Evolutionary conservation across 2,329 filamentous ascomycete genomes (phyloP), one percentile per base, ranked within the genome.

Genomic region (Knoxdaviesia capensis): DNA sequence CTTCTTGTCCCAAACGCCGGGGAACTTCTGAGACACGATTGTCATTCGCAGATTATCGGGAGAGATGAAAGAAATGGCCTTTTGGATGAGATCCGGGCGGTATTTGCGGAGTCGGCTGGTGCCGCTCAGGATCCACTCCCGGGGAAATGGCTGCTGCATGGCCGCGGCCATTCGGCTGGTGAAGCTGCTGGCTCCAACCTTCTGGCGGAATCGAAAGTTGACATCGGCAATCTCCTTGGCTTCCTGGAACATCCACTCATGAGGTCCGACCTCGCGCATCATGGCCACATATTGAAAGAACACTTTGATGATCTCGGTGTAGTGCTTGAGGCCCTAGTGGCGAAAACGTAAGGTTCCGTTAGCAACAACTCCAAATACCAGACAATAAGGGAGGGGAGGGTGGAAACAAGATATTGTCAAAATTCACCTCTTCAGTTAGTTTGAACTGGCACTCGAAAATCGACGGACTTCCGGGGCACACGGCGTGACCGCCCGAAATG

Each of bases 201-300:
- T 96, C 56, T 96, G 84, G 59, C 78, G 84, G 61, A 93, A 98
- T 49, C 81, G 83, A 67, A 98, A 98, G 50, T 93, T 82, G 8
- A 96, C 84, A 49, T 96, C 87, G 38, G 82, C 78, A 62, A 96
- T 77, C 34, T 78, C 77, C 58, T 86, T 88, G 58, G 90, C 81
- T 59, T 98, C 90, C 32, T 93, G 74, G 45, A 90, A 87, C 44
- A 96, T 86, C 90, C 90, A 96, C 56, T 92, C 68, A 50, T 92
- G 80, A 0, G 88, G 87, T 5, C 80, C 72, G 3, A 70, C 69
- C 51, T 93, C 82, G 47, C 76, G 77, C 43, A 98, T 71, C 56
- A 98, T 72, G 7, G 85, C 77, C 47, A 96, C 77, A 53, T 98
- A 98, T 56, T 93, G 80, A 62, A 94, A 94, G 47, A 94, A 70